Evolutionary conservation across 139 green algal species (phyloP).

Genomic region (Chlamydomonas sp.): DNA sequence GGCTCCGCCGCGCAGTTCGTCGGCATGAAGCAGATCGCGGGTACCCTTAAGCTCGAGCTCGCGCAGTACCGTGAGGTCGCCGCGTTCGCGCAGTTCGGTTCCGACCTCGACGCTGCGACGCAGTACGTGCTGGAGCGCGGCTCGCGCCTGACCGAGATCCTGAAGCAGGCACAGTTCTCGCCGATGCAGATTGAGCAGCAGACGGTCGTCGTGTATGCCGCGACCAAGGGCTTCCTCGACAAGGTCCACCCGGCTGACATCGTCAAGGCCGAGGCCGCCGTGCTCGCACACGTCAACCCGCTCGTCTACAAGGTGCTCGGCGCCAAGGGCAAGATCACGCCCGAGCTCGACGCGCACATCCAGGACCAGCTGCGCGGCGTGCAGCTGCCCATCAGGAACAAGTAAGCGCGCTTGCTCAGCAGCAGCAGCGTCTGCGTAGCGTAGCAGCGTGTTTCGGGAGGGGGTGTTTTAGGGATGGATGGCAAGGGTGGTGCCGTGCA

Average conservation of each 20-base stretch:
- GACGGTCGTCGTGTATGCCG: constrained; percentile 60
- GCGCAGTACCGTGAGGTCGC: constrained; percentile 85
- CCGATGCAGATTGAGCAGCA: constrained; percentile 81
- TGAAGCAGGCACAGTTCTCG: constrained; percentile 86
- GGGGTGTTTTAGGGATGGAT: too few relatives aligned
- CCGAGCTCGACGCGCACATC: constrained; percentile 48
- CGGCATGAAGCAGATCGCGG: constrained; percentile 81
- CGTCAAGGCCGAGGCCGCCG: constrained; percentile 31
- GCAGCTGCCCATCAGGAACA: constrained; percentile 31
- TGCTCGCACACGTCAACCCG: constrained; percentile 51
- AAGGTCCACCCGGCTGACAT: constrained; percentile 44
- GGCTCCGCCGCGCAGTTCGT: constrained; percentile 80
- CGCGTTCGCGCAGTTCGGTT: constrained; percentile 87
- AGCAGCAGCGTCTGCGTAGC: too few relatives aligned
- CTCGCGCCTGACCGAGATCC: constrained; percentile 75
- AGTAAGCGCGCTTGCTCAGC: too few relatives aligned
- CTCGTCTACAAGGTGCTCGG: constrained; percentile 45
- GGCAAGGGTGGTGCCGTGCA: too few relatives aligned
- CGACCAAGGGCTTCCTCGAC: constrained; percentile 81
- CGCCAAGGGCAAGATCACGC: constrained; percentile 48
- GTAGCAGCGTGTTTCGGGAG: too few relatives aligned
- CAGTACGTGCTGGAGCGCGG: constrained; percentile 83
- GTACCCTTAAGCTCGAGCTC: constrained; percentile 69
- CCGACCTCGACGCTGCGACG: constrained; percentile 79
- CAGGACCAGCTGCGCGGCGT: constrained; percentile 31